Conservation (phyloP, 345 rosid genomes). For the Bruguiera parviflora region DNA sequence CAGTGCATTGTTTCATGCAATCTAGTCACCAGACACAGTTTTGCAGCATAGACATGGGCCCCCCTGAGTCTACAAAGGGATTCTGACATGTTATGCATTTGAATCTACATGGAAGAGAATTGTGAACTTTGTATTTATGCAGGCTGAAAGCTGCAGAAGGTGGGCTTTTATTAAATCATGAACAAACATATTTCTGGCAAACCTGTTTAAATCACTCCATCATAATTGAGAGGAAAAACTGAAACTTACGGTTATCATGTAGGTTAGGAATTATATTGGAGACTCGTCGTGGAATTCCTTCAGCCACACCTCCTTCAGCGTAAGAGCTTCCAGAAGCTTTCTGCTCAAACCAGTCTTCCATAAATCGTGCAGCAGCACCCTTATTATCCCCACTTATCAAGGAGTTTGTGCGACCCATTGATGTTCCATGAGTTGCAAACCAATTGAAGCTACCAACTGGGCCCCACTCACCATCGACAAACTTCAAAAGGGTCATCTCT, state of each 20-base stretch:
- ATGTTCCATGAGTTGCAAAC: conserved; percentile 99
- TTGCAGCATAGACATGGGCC: too few species aligned
- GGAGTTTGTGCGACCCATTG: conserved; percentile 95
- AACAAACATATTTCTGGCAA: background rate
- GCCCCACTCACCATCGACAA: conserved; percentile 88
- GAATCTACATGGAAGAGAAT: conserved; percentile 3
- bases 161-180: background rate
- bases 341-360: conserved; percentile 93
- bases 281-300: conserved; percentile 64
- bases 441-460: conserved; percentile 95
- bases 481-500: conserved; percentile 95
- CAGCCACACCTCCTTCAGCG: conserved; percentile 34
- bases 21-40: too few species aligned
- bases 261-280: conserved; percentile 52
- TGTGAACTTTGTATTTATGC: conserved; percentile 1
- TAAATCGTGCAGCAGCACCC: conserved; percentile 93
- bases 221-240: background rate
- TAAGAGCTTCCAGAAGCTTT: conserved; percentile 31
- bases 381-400: conserved; percentile 98
- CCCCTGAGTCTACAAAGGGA: background rate
- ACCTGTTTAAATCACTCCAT: background rate
- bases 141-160: background rate
- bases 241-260: conserved; percentile 48
- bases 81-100: background rate
- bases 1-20: too few species aligned